phyloP scores from a whole-genome alignment of 2,329 filamentous ascomycete genomes.

The Elsinoe batatas region DNA sequence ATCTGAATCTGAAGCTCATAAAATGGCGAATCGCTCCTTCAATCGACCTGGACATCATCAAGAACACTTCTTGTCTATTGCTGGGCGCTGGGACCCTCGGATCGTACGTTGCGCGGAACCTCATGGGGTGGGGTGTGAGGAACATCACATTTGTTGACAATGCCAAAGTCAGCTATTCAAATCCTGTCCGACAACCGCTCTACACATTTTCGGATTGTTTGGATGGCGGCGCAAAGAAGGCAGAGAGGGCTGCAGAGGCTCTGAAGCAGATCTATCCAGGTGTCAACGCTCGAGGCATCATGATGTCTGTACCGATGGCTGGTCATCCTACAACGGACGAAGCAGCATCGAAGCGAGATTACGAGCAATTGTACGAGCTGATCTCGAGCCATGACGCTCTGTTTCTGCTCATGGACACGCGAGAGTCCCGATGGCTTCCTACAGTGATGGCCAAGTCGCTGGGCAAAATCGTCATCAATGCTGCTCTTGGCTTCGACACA shows the following conservation, averaged over 20 bases:
- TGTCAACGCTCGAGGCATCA: conserved; percentile 69
- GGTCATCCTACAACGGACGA: conserved; percentile 78
- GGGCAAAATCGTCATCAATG: conserved; percentile 93
- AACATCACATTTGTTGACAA: conserved; percentile 97
- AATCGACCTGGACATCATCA: conserved; percentile 79
- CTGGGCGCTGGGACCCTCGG: conserved; percentile 89
- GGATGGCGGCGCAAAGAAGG: conserved; percentile 75
- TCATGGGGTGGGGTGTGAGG: conserved; percentile 91
- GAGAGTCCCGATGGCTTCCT: conserved; percentile 89
- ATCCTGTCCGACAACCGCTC: conserved; percentile 87
- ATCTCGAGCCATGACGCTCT: conserved; percentile 82
- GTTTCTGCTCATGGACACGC: conserved; percentile 92
- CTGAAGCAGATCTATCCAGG: conserved; percentile 83
- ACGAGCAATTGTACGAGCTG: conserved; percentile 61
- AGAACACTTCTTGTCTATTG: conserved; percentile 78
- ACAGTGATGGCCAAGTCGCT: conserved; percentile 91
- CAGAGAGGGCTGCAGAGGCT: conserved; percentile 66
- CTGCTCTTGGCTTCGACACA: conserved; percentile 89
- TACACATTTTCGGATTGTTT: conserved; percentile 86
- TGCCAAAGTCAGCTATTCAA: conserved; percentile 86
- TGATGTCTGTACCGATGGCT: conserved; percentile 86
- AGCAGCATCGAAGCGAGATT: conserved; percentile 59
- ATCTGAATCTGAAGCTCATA: conserved; percentile 95
- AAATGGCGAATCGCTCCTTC: conserved; percentile 94
- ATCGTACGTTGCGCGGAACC: conserved; percentile 81